Base-by-base conservation (phyloP, 441 rosid genomes). In the Populus hybrid region DNA sequence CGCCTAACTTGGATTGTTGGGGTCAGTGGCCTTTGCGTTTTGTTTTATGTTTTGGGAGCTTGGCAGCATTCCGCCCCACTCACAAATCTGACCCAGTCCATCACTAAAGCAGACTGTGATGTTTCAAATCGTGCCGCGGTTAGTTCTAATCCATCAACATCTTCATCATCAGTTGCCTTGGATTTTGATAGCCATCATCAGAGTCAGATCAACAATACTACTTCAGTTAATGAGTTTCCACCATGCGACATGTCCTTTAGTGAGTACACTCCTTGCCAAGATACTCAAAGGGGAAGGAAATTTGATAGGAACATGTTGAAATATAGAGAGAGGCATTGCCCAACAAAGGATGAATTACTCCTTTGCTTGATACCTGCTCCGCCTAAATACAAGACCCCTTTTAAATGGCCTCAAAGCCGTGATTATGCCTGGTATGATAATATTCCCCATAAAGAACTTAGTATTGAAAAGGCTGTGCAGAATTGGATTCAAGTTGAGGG, bases 401-500 rank as follows among this genome's bases (percentile, higher is more conserved):
- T 95, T 80, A 93, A 90, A 80, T 95, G 99, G 99, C 98, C 99
- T 21, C 95, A 90, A 78, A 92, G 99, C 84, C 89, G 97, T 71
- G 98, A 95, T 85, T 89, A 88, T 78, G 97, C 97, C 67, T 95
- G 99, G 99, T 95, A 88, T 70, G 94, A 88, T 78, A 95, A 95
- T 74, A 95, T 95, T 63, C 99, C 99, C 23, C 99, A 95, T 81
- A 91, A 83, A 56, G 99, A 95, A 77, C 97, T 95, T 45, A 92
- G 97, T 82, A 88, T 95, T 76, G 99, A 93, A 88, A 95, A 95
- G 88, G 99, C 99, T 16, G 86, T 91, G 71, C 99, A 93, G 86
- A 92, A 95, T 75, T 95, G 99, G 99, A 90, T 95, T 80, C 98
- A 95, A 79, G 91, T 87, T 10, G 94, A 92, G 84, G 98, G 97